phyloP scores from a whole-genome alignment of 495 filamentous ascomycete species.

The Hyaloscypha bicolor region DNA sequence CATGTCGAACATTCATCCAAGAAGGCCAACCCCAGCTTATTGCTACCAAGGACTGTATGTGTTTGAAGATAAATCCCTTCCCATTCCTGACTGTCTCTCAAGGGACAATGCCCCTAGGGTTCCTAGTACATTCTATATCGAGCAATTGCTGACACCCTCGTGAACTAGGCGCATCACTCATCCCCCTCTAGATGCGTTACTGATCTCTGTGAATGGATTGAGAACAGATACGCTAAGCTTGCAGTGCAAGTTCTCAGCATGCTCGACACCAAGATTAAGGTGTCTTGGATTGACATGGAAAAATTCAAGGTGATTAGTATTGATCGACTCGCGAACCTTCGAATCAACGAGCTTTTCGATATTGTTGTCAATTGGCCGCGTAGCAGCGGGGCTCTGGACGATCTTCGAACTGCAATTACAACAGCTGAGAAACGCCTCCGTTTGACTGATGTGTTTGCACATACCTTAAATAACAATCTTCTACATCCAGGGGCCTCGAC shows the following conservation, averaged over 20 bases:
- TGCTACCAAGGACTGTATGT: slow-evolving; percentile 17
- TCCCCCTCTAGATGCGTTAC: slow-evolving; percentile 54
- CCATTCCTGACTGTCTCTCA: too few relatives aligned
- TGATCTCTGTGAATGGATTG: slow-evolving; percentile 69
- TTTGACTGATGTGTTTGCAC: slow-evolving; percentile 73
- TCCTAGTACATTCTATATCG: too few relatives aligned
- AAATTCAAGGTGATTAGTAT: slow-evolving; percentile 83
- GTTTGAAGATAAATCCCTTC: too few relatives aligned
- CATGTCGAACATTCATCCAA: background rate
- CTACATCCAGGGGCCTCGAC: slow-evolving; percentile 90
- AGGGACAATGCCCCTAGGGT: too few relatives aligned
- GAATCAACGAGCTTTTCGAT: slow-evolving; percentile 84
- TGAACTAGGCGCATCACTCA: slow-evolving; percentile 9
- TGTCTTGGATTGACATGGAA: slow-evolving; percentile 64
- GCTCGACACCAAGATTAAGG: slow-evolving; percentile 36
- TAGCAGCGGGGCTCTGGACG: slow-evolving; percentile 80
- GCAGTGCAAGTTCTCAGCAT: slow-evolving; percentile 62
- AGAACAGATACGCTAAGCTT: slow-evolving; percentile 68
- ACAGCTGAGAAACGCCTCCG: slow-evolving; percentile 56
- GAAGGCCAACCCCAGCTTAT: background rate
- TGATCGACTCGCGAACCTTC: slow-evolving; percentile 74
- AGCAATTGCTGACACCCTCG: too few relatives aligned
- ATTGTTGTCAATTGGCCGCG: slow-evolving; percentile 84
- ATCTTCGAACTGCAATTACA: slow-evolving; percentile 59
- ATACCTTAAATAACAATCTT: slow-evolving; percentile 67